A percentile compares a stretch with the other conserved stretches of the same genome.
Evolutionary conservation across 2,329 filamentous ascomycete species (phyloP).

Genomic region (Coleophoma crateriformis): DNA sequence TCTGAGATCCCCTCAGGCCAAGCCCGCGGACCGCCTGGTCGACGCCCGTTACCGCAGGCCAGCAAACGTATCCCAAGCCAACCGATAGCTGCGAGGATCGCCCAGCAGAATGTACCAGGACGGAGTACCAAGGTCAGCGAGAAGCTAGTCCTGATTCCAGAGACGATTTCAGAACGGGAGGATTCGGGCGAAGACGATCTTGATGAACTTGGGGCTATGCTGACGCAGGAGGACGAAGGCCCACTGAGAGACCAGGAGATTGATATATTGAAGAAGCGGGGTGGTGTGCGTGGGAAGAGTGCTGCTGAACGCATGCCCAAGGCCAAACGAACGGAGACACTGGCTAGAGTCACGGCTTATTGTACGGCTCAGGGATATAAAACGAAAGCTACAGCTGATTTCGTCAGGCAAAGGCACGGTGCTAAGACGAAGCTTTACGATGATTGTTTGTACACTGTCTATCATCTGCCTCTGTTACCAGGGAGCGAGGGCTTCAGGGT

Average conservation of each 20-base stretch:
- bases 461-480: constrained; percentile 82
- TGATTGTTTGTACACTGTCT: constrained; percentile 93
- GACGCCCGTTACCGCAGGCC: constrained; percentile 37
- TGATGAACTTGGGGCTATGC: constrained; percentile 39
- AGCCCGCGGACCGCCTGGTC: constrained; percentile 61
- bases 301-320: constrained; percentile 94
- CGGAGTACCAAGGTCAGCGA: constrained; percentile 92
- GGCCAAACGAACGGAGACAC: constrained; percentile 75
- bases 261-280: constrained; percentile 56
- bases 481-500: constrained; percentile 84
- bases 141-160: constrained; percentile 91
- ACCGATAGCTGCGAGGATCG: constrained; percentile 31
- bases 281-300: constrained; percentile 68
- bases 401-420: constrained; percentile 80
- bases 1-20: constrained; percentile 95
- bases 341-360: constrained; percentile 89
- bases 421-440: constrained; percentile 96
- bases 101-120: constrained; percentile 60
- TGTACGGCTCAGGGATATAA: constrained; percentile 94
- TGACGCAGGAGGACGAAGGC: constrained; percentile 55
- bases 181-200: constrained; percentile 53
- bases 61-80: constrained; percentile 37
- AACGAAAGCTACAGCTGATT: constrained; percentile 80
- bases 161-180: constrained; percentile 60
- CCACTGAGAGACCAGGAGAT: constrained; percentile 65